A percentile compares a stretch with the other conserved stretches of the same genome.
Conservation (phyloP, 805 yeast species). For the Candida quercuum region DNA sequence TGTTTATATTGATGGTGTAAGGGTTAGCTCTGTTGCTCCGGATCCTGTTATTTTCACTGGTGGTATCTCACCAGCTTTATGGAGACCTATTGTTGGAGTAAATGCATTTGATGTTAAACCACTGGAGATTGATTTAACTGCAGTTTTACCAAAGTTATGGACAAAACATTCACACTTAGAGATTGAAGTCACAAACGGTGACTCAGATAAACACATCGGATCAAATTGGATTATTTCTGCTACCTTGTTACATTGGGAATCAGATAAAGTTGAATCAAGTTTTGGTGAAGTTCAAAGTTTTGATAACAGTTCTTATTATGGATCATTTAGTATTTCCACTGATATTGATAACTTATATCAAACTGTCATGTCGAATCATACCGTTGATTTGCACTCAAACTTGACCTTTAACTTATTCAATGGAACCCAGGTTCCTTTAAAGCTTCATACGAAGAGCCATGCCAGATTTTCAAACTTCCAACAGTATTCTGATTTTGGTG, state of each 20-base stretch:
- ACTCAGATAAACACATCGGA: constrained; percentile 24
- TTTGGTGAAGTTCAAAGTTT: constrained; percentile 31
- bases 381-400: constrained; percentile 11
- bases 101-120: constrained; percentile 70
- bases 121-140: constrained; percentile 66
- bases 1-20: constrained; percentile 51
- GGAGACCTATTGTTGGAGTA: constrained; percentile 76
- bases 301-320: constrained; percentile 21
- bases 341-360: constrained; percentile 18
- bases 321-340: constrained; percentile 6
- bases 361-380: constrained; percentile 14
- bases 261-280: constrained; percentile 31
- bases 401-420: constrained; percentile 15
- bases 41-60: constrained; percentile 77
- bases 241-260: constrained; percentile 50
- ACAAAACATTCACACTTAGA: constrained; percentile 32
- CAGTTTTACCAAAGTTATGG: constrained; percentile 69
- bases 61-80: constrained; percentile 72
- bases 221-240: constrained; percentile 61
- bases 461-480: constrained; percentile 35
- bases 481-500: constrained; percentile 33
- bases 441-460: constrained; percentile 14
- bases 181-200: constrained; percentile 50
- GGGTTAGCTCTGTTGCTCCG: constrained; percentile 61
- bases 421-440: constrained; percentile 19